Base-by-base conservation (phyloP, 352 stramenopile species). In the Phytophthora quininea region DNA sequence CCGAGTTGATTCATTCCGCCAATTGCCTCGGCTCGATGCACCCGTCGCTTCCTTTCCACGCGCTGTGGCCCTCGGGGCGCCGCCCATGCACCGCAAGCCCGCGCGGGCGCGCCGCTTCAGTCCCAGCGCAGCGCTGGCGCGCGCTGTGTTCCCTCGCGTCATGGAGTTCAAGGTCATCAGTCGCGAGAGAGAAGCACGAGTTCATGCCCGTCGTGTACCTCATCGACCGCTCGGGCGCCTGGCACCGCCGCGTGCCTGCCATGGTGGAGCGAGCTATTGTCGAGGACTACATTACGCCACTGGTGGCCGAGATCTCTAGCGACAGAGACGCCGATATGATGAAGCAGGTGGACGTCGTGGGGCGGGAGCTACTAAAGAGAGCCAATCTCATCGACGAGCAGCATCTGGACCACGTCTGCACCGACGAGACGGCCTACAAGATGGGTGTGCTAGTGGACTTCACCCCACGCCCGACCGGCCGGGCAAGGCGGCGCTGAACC, bases 91-190 rank as follows among this genome's bases (percentile, higher is more conserved):
- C 48, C 55, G 37, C 12, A 71, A 38, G 64, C 54, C 2, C 59
- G 37, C 14, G 46, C 46, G 10, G 59, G 69, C 54, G 62, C 40
- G 54, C 33, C 56, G 58, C 53, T 29, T 6, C 9, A 74, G 67
- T 29, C 24, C 74, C n/a, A 60, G 62, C 32, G 62, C 70, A 9
- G 46, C 58, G 9, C 52, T 89, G 12, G 71, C 72, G 27, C 81
- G 78, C 57, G 75, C 78, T 43, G 64, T 92, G 48, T 85, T 82
- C 51, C 83, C 84, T 12, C 74, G 73, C 52, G 77, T 92, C 11
- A 88, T 89, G 77, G 84, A 92, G 80, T 92, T 90, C 69, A 90
- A 90, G 47, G 82, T 92, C 40, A 90, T 90, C 63, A 86, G 71
- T 9, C 81, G 84, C 53, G 81, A 92, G 69, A 74, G 62, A 90